Percentiles rank a stretch among this genome's conserved stretches.
Evolutionary conservation across 2,329 filamentous ascomycete genomes (phyloP).

Genomic region (Cryphonectria radicalis): DNA sequence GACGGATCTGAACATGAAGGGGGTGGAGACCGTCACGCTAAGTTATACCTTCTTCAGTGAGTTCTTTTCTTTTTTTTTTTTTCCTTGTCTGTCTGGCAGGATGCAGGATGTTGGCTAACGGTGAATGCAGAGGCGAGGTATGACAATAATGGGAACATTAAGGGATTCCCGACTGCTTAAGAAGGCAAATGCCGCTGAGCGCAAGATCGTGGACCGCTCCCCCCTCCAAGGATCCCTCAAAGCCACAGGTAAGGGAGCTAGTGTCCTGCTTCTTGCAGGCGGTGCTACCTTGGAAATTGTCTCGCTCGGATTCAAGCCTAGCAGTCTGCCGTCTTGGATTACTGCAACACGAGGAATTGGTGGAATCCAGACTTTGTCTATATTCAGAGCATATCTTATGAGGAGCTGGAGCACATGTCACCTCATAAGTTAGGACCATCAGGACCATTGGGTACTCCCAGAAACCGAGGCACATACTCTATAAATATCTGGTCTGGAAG

Average conservation of each 20-base stretch:
- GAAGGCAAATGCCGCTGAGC: neutral
- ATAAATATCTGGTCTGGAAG: neutral
- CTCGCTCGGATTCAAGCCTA: neutral
- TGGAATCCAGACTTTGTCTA: neutral
- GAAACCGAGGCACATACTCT: neutral
- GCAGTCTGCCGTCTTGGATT: neutral
- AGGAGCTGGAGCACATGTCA: neutral
- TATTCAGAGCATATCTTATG: neutral
- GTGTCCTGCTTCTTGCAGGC: neutral
- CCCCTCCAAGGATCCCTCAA: neutral
- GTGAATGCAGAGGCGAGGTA: slow-evolving; percentile 73
- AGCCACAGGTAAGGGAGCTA: neutral
- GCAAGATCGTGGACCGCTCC: neutral
- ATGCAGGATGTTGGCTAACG: slow-evolving; percentile 39
- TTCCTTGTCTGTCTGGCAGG: neutral
- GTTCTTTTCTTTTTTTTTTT: slow-evolving; percentile 41
- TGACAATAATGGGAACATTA: slow-evolving; percentile 77
- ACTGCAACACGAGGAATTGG: neutral
- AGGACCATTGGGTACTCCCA: neutral
- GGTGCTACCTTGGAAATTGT: neutral
- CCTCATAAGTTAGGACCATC: neutral
- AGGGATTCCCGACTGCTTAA: slow-evolving; percentile 34
- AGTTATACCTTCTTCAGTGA: slow-evolving; percentile 98
- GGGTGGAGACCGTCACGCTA: slow-evolving; percentile 91
- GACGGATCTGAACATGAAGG: slow-evolving; percentile 89